Percentiles rank a stretch among this genome's conserved stretches.
phyloP scores from a whole-genome alignment of 345 rosid species.

The Citrus inodora region DNA sequence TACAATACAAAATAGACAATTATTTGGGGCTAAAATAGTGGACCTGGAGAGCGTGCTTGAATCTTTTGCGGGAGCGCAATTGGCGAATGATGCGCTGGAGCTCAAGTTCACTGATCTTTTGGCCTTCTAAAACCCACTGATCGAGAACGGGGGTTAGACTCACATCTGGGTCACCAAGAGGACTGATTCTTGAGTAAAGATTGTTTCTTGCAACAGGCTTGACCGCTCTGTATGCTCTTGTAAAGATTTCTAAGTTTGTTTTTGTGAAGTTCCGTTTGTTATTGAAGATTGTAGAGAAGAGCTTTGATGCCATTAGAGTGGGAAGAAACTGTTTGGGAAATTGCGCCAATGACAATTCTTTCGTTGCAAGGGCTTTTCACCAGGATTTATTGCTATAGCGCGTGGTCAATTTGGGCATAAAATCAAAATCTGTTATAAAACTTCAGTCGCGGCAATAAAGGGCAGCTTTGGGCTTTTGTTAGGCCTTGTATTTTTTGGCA shows the following conservation, averaged over 20 bases:
- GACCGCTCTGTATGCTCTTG: slow-evolving; percentile 3
- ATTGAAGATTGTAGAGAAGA: slow-evolving; percentile 7
- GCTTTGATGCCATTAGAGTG: slow-evolving; percentile 19
- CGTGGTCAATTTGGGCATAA: no score
- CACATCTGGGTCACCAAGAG: slow-evolving; percentile 30
- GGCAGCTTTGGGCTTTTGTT: neutral
- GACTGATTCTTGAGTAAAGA: slow-evolving; percentile 32
- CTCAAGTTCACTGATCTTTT: neutral
- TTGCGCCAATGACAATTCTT: no score
- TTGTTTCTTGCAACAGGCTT: slow-evolving; percentile 1
- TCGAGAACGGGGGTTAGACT: slow-evolving; percentile 36
- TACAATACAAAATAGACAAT: neutral
- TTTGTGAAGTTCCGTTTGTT: slow-evolving; percentile 10
- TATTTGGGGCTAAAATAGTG: neutral
- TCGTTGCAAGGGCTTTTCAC: neutral
- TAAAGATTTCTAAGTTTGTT: neutral
- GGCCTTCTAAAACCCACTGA: slow-evolving; percentile 36
- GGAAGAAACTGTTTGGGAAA: neutral
- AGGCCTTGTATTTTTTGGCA: neutral
- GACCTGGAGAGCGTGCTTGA: slow-evolving; percentile 43
- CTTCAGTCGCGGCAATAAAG: neutral
- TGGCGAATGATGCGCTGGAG: slow-evolving; percentile 28
- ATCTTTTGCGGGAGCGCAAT: slow-evolving; percentile 33
- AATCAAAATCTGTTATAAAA: no score
- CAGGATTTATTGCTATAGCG: neutral